Conservation (phyloP, 345 rosid species). For the Luvunga scandens region DNA sequence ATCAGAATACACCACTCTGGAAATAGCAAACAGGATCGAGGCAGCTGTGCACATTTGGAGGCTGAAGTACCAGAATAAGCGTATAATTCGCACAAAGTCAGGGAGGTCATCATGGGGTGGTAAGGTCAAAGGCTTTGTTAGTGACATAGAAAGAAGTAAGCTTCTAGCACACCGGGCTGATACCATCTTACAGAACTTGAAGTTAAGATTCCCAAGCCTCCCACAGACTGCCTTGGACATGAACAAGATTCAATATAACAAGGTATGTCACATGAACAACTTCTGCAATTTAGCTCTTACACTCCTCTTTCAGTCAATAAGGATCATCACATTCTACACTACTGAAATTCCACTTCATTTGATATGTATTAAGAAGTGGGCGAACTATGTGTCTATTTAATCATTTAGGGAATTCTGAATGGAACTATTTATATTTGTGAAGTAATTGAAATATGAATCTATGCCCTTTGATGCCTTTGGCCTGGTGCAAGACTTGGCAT, state of each 20-base stretch:
- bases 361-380: neutral
- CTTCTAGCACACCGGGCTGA: slow-evolving; percentile 23
- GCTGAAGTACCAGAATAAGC: slow-evolving; percentile 28
- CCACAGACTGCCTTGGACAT: slow-evolving; percentile 25
- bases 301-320: neutral
- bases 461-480: neutral
- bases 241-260: slow-evolving; percentile 39
- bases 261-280: slow-evolving; percentile 18
- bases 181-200: slow-evolving; percentile 21
- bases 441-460: neutral
- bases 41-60: slow-evolving; percentile 47
- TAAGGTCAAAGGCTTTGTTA: slow-evolving; percentile 32
- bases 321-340: neutral
- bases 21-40: slow-evolving; percentile 42
- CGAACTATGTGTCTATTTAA: neutral
- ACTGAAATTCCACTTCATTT: neutral
- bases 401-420: neutral
- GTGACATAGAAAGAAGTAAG: slow-evolving; percentile 14
- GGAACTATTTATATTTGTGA: neutral
- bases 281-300: neutral
- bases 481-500: neutral
- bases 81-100: neutral
- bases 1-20: slow-evolving; percentile 43
- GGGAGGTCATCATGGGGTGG: slow-evolving; percentile 26
- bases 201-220: slow-evolving; percentile 17